Conservation (phyloP, 495 filamentous ascomycete species). For the Penicillium ochrochloron region DNA sequence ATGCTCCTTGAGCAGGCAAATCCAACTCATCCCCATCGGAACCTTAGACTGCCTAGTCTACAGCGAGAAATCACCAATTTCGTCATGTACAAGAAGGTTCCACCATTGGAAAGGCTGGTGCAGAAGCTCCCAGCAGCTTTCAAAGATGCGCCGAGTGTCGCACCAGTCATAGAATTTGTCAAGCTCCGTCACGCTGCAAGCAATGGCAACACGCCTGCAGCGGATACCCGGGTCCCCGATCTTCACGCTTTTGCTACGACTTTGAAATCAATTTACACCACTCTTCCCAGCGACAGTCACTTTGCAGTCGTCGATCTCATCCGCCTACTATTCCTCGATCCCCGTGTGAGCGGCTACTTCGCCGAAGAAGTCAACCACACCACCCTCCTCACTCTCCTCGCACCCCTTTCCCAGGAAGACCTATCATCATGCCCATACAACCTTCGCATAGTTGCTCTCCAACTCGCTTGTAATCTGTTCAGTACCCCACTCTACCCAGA, state of each 20-base stretch:
- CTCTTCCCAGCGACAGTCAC: slow-evolving; percentile 49
- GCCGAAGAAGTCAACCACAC: slow-evolving; percentile 71
- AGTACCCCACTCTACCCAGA: slow-evolving; percentile 54
- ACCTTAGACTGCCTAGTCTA: slow-evolving; percentile 70
- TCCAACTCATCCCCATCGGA: slow-evolving; percentile 75
- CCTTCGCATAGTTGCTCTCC: slow-evolving; percentile 77
- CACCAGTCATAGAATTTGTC: slow-evolving; percentile 67
- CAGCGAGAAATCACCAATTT: slow-evolving; percentile 64
- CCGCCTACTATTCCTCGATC: slow-evolving; percentile 75
- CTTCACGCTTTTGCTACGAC: slow-evolving; percentile 50
- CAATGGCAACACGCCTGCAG: slow-evolving; percentile 35
- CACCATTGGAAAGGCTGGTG: slow-evolving; percentile 82
- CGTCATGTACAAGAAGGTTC: slow-evolving; percentile 76
- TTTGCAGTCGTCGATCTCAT: slow-evolving; percentile 87
- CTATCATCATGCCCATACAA: slow-evolving; percentile 69
- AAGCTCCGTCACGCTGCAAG: slow-evolving; percentile 38
- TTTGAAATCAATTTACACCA: slow-evolving; percentile 34
- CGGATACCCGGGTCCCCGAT: slow-evolving; percentile 53
- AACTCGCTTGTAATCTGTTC: slow-evolving; percentile 68
- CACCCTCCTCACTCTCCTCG: slow-evolving; percentile 68
- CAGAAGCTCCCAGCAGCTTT: slow-evolving; percentile 66
- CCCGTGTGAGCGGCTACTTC: slow-evolving; percentile 84
- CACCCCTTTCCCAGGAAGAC: slow-evolving; percentile 53
- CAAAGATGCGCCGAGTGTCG: slow-evolving; percentile 58
- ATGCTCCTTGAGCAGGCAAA: slow-evolving; percentile 76